These are phyloP conservation scores for Hypoxylon crocopeplum DNA, from an alignment of 495 filamentous ascomycete genomes.

Conservation along the genomic window DNA sequence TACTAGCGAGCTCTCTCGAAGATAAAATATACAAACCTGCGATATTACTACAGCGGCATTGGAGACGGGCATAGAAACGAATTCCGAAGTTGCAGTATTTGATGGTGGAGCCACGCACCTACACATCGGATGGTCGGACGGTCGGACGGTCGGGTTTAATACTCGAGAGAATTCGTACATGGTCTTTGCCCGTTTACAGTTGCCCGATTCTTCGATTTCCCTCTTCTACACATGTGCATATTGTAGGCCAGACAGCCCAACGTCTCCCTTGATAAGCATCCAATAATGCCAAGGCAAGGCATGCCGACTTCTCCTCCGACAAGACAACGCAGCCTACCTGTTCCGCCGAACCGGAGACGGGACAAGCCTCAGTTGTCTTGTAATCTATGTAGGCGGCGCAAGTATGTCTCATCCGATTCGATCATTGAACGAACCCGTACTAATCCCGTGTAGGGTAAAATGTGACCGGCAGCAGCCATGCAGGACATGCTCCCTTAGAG, in stretches of 20 bases:
- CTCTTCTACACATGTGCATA: too few relatives aligned
- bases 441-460: conserved; percentile 21
- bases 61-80: too few relatives aligned
- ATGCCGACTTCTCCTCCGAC: conserved; percentile 20
- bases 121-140: conserved; percentile 19
- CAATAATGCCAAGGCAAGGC: too few relatives aligned
- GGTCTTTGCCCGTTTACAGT: too few relatives aligned
- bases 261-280: too few relatives aligned
- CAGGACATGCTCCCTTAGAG: conserved; percentile 40
- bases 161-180: background rate
- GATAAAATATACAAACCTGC: too few relatives aligned
- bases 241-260: too few relatives aligned
- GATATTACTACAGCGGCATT: too few relatives aligned
- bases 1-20: too few relatives aligned
- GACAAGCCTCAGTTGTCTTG: conserved; percentile 48
- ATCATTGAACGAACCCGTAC: too few relatives aligned
- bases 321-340: conserved; percentile 31
- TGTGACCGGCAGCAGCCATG: conserved; percentile 44
- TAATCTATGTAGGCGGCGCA: conserved; percentile 42
- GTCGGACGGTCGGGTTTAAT: conserved; percentile 18
- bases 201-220: too few relatives aligned
- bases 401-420: conserved; percentile 28
- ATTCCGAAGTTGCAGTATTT: too few relatives aligned
- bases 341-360: conserved; percentile 35
- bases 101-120: background rate